Conservation (phyloP, 768 basidiomycete genomes). For the Xerocomellus dryophilus region DNA sequence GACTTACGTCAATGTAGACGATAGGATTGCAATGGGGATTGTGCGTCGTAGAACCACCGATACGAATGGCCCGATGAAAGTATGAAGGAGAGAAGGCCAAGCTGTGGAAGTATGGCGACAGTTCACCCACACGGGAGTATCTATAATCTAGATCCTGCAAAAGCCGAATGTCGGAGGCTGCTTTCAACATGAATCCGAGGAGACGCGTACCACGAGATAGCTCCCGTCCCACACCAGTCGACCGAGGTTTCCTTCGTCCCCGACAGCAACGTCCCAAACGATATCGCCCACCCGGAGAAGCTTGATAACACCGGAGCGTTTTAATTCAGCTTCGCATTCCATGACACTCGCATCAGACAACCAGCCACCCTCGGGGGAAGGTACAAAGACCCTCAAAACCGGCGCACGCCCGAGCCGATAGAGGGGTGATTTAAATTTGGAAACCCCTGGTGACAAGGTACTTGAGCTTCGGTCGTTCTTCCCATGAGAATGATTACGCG, state of each 20-base stretch:
- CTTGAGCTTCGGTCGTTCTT: constrained; percentile 25
- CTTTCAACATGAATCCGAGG: neutral
- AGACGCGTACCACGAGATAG: constrained; percentile 69
- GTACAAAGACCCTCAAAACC: constrained; percentile 77
- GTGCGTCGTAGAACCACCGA: constrained; percentile 29
- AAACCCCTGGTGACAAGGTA: constrained; percentile 17
- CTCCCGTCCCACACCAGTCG: constrained; percentile 85
- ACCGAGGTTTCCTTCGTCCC: constrained; percentile 84
- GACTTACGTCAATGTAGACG: constrained; percentile 67
- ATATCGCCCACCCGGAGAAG: constrained; percentile 75
- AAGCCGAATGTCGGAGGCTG: neutral
- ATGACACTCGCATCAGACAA: constrained; percentile 76
- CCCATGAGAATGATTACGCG: constrained; percentile 41
- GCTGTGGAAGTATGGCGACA: constrained; percentile 77
- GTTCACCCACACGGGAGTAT: constrained; percentile 70
- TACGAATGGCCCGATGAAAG: constrained; percentile 82
- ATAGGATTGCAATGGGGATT: constrained; percentile 59
- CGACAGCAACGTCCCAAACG: constrained; percentile 83
- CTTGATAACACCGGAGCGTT: constrained; percentile 45
- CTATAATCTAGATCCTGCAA: constrained; percentile 80
- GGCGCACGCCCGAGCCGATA: constrained; percentile 72
- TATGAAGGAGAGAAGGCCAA: constrained; percentile 84
- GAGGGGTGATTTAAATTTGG: constrained; percentile 65
- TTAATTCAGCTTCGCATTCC: constrained; percentile 79
- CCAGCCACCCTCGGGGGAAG: constrained; percentile 85